Conservation (phyloP, 371 early-diverging fungal species). For the Mucor piriformis region DNA sequence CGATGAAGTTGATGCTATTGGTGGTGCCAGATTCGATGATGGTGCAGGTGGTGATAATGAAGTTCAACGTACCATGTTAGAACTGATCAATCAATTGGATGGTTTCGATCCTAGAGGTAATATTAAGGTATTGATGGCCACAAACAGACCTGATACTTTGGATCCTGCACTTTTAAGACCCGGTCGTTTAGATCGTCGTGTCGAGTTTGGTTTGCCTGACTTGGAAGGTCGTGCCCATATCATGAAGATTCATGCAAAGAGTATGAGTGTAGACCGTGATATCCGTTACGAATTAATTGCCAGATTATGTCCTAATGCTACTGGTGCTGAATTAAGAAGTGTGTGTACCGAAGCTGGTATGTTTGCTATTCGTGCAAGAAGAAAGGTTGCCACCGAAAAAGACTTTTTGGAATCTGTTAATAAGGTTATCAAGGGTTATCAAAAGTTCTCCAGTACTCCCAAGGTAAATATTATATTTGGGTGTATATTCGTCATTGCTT, state of each 20-base stretch:
- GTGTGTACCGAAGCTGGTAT: conserved; percentile 99
- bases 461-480: conserved; percentile 51
- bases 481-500: background rate
- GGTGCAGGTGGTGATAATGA: conserved; percentile 95
- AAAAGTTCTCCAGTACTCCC: conserved; percentile 96
- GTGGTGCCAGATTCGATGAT: conserved; percentile 90
- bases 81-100: conserved; percentile 99
- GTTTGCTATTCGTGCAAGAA: conserved; percentile 99
- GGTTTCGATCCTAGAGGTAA: conserved; percentile 99
- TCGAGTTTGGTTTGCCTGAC: conserved; percentile 99
- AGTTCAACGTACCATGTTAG: conserved; percentile 99
- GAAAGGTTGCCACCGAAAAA: conserved; percentile 99
- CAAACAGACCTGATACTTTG: conserved; percentile 98
- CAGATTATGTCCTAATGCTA: conserved; percentile 92
- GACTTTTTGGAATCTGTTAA: conserved; percentile 99
- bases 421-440: conserved; percentile 99
- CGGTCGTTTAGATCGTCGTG: conserved; percentile 99
- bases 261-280: conserved; percentile 99
- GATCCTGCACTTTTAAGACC: conserved; percentile 98
- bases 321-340: conserved; percentile 99
- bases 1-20: conserved; percentile 99
- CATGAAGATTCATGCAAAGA: conserved; percentile 98
- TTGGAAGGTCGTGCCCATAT: conserved; percentile 98
- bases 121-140: conserved; percentile 99
- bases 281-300: conserved; percentile 98